phyloP scores from a whole-genome alignment of 2,329 filamentous ascomycete genomes.

The Thielaviopsis musarum region DNA sequence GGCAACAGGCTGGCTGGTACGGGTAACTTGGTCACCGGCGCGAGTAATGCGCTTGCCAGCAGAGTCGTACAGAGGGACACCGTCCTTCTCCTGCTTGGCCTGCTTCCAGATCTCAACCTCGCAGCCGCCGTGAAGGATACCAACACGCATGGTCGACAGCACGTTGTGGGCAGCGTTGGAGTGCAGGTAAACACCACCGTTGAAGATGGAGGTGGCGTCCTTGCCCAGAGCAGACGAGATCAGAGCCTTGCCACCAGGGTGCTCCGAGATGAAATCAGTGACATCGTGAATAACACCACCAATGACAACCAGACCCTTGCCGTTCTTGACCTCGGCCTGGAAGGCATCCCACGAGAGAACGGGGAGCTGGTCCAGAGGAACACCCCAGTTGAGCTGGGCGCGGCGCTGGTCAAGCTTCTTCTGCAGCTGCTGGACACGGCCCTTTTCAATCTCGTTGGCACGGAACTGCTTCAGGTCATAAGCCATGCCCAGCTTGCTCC shows the following conservation, averaged over 20 bases:
- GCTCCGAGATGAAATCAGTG: conserved; percentile 68
- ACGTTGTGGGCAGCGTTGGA: conserved; percentile 83
- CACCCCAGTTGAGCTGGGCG: conserved; percentile 67
- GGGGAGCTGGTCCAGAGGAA: conserved; percentile 68
- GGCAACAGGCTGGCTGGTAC: conserved; percentile 60
- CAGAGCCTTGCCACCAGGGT: conserved; percentile 79
- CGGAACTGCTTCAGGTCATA: conserved; percentile 85
- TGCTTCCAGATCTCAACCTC: conserved; percentile 92
- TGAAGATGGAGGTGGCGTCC: conserved; percentile 81
- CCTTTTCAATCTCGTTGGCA: conserved; percentile 83
- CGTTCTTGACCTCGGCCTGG: conserved; percentile 58
- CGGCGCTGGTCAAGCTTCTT: conserved; percentile 89
- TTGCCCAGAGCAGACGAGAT: conserved; percentile 71
- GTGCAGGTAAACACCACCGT: conserved; percentile 79
- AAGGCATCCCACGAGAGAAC: conserved; percentile 81
- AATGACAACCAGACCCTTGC: conserved; percentile 58
- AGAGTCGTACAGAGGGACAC: conserved; percentile 64
- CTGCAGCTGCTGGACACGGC: conserved; percentile 71
- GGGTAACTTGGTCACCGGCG: conserved; percentile 72
- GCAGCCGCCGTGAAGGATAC: conserved; percentile 70
- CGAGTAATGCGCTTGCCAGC: conserved; percentile 69
- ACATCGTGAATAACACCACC: conserved; percentile 80
- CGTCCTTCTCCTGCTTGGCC: conserved; percentile 64
- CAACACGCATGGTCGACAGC: conserved; percentile 73
- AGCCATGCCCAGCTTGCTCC: conserved; percentile 71